A percentile compares a stretch with the other conserved stretches of the same genome.
Conservation (phyloP, 1,284 basidiomycete species). For the Cystobasidium sp. region DNA sequence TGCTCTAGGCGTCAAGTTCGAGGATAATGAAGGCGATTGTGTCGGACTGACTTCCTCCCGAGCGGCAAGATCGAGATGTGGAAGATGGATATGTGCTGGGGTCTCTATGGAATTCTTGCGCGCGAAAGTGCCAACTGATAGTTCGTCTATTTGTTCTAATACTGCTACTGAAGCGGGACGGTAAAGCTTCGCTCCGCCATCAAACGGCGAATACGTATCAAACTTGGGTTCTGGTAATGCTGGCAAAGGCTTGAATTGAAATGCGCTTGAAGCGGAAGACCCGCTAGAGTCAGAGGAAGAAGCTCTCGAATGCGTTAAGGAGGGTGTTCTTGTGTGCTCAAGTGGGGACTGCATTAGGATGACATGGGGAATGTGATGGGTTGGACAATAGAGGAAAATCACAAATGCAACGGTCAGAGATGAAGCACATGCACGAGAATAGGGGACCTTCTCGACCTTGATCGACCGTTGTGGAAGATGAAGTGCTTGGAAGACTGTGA, state of each 20-base stretch:
- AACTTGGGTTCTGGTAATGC: constrained; percentile 19
- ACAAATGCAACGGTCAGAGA: background rate
- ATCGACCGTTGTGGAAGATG: constrained; percentile 6
- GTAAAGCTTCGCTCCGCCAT: background rate
- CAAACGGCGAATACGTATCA: background rate
- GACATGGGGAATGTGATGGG: background rate
- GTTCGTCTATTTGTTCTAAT: constrained; percentile 26
- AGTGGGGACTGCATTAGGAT: background rate
- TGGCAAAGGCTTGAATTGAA: constrained; percentile 30
- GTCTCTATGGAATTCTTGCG: constrained; percentile 2
- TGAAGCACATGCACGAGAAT: background rate
- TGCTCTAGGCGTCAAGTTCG: constrained; percentile 18
- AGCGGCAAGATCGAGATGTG: constrained; percentile 40
- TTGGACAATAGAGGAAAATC: background rate
- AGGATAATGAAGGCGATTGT: constrained; percentile 9
- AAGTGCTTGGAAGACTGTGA: background rate
- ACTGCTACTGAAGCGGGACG: constrained; percentile 32
- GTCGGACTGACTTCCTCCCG: constrained; percentile 2
- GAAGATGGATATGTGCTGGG: constrained; percentile 17
- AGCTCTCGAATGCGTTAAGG: constrained; percentile 39
- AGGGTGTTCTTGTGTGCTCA: constrained; percentile 30
- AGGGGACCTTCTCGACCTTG: constrained; percentile 12
- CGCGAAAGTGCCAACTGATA: constrained; percentile 11
- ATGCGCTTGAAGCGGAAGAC: constrained; percentile 20
- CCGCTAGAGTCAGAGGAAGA: constrained; percentile 39